Conservation (phyloP, 2,329 filamentous ascomycete species). For the Aspergillus brunneoviolaceus region DNA sequence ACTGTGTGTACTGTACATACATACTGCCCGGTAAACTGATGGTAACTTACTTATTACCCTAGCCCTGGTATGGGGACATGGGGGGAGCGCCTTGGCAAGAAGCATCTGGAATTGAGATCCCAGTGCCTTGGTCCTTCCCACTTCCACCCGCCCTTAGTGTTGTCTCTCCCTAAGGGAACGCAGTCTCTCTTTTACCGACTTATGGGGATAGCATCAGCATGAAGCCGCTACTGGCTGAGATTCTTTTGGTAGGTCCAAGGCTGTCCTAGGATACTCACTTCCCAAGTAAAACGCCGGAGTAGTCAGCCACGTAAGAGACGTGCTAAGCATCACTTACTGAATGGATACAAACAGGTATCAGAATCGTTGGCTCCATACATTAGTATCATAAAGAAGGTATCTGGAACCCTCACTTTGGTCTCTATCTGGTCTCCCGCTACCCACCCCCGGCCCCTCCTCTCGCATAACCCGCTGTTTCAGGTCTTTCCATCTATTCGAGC, state of each 20-base stretch:
- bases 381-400: conserved; percentile 4
- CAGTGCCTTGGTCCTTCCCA: conserved; percentile 15
- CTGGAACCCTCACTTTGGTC: background rate
- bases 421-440: background rate
- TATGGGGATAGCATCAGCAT: background rate
- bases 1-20: background rate
- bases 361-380: conserved; percentile 1
- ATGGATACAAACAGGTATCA: conserved; percentile 1
- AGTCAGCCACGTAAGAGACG: background rate
- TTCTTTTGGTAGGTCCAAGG: background rate
- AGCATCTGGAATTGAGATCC: conserved; percentile 3
- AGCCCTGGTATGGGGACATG: background rate
- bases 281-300: background rate
- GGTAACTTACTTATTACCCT: background rate
- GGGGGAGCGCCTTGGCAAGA: background rate
- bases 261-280: too few relatives aligned
- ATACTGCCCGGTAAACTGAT: background rate
- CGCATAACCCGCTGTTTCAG: conserved; percentile 6
- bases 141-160: conserved; percentile 13
- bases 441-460: background rate
- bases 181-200: conserved; percentile 10
- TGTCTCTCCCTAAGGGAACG: conserved; percentile 6
- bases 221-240: background rate
- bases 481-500: conserved; percentile 1
- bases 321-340: background rate